A percentile compares a stretch with the other conserved stretches of the same genome.
These are phyloP conservation scores for Exophiala lecanii-corni DNA, from an alignment of 2,329 filamentous ascomycete genomes.

Conservation along the genomic window DNA sequence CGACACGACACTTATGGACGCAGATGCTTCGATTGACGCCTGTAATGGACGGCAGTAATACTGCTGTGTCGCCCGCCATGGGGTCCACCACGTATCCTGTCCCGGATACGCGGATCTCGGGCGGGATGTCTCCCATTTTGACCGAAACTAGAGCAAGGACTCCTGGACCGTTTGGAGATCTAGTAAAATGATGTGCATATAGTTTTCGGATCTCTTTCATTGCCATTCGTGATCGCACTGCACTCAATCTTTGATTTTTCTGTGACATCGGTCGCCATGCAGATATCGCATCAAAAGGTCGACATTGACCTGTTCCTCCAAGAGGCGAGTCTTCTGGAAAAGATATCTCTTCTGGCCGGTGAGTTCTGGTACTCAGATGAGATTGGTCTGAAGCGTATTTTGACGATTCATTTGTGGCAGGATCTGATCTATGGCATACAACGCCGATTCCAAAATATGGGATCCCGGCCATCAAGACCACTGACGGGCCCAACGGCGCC, in stretches of 20 bases:
- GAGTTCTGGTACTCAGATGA: too few species aligned
- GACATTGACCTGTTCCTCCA: slow-evolving; percentile 1
- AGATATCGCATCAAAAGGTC: not conserved
- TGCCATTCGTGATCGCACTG: not conserved
- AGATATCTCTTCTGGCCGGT: not conserved
- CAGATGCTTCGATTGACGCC: too few species aligned
- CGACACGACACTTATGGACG: too few species aligned
- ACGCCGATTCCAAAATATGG: slow-evolving; percentile 56
- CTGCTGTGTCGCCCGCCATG: too few species aligned
- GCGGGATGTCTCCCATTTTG: not conserved
- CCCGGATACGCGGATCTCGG: not conserved
- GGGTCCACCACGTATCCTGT: not conserved
- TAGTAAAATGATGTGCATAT: too few species aligned
- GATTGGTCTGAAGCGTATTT: too few species aligned
- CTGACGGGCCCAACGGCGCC: slow-evolving; percentile 67
- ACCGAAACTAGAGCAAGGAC: not conserved
- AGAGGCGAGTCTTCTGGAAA: not conserved
- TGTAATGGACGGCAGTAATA: too few species aligned
- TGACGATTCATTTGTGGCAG: slow-evolving; percentile 34
- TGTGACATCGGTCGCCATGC: not conserved
- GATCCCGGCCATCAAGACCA: slow-evolving; percentile 60
- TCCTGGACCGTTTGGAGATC: too few species aligned
- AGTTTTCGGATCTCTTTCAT: too few species aligned
- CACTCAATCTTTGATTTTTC: not conserved
- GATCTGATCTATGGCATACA: slow-evolving; percentile 67